phyloP scores from a whole-genome alignment of 2,329 filamentous ascomycete genomes.

The Lizonia empirigonia region DNA sequence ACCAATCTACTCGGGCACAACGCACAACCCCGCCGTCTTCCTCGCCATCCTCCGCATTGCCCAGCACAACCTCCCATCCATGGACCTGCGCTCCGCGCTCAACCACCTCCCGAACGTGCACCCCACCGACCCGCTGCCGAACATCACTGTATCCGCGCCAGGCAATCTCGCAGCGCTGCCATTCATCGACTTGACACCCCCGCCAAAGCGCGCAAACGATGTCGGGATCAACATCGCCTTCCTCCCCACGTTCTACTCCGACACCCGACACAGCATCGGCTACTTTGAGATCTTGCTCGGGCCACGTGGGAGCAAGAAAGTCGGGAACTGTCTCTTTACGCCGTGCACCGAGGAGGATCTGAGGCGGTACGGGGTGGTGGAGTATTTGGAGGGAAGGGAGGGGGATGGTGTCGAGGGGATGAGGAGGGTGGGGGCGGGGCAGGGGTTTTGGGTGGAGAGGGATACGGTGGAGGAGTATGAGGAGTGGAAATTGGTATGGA shows the following conservation, averaged over 20 bases:
- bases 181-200: background rate
- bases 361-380: conserved; percentile 6
- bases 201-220: background rate
- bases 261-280: conserved; percentile 21
- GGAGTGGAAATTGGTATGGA: conserved; percentile 3
- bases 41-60: conserved; percentile 32
- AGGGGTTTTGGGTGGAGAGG: conserved; percentile 15
- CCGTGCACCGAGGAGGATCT: conserved; percentile 17
- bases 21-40: conserved; percentile 24
- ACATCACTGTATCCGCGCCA: background rate
- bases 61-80: conserved; percentile 22
- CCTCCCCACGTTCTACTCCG: conserved; percentile 25
- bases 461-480: conserved; percentile 6
- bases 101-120: conserved; percentile 29
- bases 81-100: conserved; percentile 25
- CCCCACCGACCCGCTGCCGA: conserved; percentile 8
- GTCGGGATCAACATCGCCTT: conserved; percentile 13
- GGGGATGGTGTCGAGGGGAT: background rate
- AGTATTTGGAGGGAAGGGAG: background rate
- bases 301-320: background rate
- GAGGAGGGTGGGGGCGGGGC: conserved; percentile 4
- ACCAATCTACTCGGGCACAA: conserved; percentile 24
- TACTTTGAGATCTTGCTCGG: conserved; percentile 9
- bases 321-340: conserved; percentile 14
- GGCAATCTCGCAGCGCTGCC: background rate